Conservation (phyloP, 1,139 yeast genomes). For the Yamadazyma oceani region DNA sequence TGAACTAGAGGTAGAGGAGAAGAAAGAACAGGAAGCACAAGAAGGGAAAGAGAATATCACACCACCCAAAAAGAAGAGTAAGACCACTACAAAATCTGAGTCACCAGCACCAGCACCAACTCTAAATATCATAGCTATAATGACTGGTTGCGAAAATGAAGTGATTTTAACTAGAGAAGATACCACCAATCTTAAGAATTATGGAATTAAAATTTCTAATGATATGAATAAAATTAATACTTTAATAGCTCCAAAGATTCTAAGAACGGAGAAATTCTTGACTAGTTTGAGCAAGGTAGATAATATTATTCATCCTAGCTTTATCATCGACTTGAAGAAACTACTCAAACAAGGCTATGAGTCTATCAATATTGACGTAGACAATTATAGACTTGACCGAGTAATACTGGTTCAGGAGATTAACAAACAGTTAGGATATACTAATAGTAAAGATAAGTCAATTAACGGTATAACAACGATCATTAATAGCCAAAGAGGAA, state of each 20-base stretch:
- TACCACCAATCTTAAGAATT: conserved; percentile 22
- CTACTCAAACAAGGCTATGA: conserved; percentile 22
- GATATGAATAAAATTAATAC: conserved; percentile 40
- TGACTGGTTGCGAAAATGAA: conserved; percentile 63
- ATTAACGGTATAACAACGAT: conserved; percentile 14
- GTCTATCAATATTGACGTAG: conserved; percentile 23
- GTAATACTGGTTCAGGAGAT: conserved; percentile 27
- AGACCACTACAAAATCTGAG: conserved; percentile 8
- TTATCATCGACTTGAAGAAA: conserved; percentile 41
- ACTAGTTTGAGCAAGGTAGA: conserved; percentile 36
- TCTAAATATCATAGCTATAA: conserved; percentile 38
- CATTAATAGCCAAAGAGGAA: conserved; percentile 21
- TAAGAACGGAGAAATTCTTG: conserved; percentile 86
- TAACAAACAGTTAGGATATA: conserved; percentile 34
- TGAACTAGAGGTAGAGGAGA: background rate
- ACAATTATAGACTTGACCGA: conserved; percentile 39
- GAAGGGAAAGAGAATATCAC: conserved; percentile 4
- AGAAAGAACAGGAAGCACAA: too few species aligned
- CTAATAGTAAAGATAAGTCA: conserved; percentile 10
- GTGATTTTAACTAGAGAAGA: conserved; percentile 40
- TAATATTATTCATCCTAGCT: conserved; percentile 49
- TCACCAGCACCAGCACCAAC: conserved; percentile 9
- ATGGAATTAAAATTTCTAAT: conserved; percentile 44
- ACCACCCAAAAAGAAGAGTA: conserved; percentile 9
- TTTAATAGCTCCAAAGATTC: conserved; percentile 72